Evolutionary conservation across 495 filamentous ascomycete genomes (phyloP).

Genomic region (Thermochaetoides thermophila): DNA sequence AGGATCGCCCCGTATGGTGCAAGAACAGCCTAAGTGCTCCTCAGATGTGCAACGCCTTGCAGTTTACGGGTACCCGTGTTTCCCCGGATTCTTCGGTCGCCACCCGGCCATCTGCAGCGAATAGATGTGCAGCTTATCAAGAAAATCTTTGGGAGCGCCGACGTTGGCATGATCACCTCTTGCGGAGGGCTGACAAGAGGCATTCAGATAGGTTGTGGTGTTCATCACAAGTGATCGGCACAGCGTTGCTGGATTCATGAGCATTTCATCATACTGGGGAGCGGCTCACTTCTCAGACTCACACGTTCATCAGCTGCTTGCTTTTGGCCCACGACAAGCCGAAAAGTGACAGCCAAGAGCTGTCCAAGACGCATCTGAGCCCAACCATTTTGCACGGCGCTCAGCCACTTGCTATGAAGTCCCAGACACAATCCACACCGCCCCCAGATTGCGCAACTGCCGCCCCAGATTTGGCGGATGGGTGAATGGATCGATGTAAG

Average conservation of each 20-base stretch:
- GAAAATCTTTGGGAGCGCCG: too few relatives aligned
- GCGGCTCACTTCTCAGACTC: background rate
- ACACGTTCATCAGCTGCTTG: background rate
- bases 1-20: constrained; percentile 1
- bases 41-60: constrained; percentile 3
- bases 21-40: too few relatives aligned
- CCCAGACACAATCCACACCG: constrained; percentile 21
- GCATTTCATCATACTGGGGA: background rate
- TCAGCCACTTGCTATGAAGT: too few relatives aligned
- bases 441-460: constrained; percentile 10
- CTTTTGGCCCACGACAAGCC: background rate
- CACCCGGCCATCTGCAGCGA: too few relatives aligned
- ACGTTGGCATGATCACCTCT: too few relatives aligned
- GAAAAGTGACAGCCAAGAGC: constrained; percentile 3
- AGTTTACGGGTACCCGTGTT: background rate
- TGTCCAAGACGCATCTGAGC: constrained; percentile 6
- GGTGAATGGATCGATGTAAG: too few relatives aligned
- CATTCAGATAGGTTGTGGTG: too few relatives aligned
- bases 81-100: constrained; percentile 5
- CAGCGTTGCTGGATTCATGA: too few relatives aligned
- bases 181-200: too few relatives aligned
- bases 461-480: too few relatives aligned
- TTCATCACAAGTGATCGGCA: too few relatives aligned
- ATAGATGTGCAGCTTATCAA: too few relatives aligned
- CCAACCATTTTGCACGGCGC: constrained; percentile 12